Conservation (phyloP, 2,329 filamentous ascomycete species). For the Arthrobotrys pseudoclavata region DNA sequence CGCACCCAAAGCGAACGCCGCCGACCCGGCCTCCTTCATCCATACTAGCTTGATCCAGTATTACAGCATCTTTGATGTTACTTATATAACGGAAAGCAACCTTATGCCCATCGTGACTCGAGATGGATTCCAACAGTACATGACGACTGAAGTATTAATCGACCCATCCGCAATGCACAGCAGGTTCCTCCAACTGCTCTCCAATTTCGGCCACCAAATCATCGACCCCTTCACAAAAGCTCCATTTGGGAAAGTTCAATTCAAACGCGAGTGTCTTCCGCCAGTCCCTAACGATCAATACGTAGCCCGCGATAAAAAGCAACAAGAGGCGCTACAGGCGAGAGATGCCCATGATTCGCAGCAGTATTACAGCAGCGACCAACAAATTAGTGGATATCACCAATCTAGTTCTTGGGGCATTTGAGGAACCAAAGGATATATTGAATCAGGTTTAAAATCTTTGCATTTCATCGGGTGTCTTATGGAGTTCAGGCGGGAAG, state of each 20-base stretch:
- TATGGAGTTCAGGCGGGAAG: background rate
- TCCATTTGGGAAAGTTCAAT: slow-evolving; percentile 41
- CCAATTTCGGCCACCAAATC: slow-evolving; percentile 37
- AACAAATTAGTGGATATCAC: background rate
- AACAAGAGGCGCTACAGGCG: slow-evolving; percentile 27
- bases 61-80: slow-evolving; percentile 44
- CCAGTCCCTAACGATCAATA: slow-evolving; percentile 40
- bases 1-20: background rate
- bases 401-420: slow-evolving; percentile 52
- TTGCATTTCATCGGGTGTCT: background rate
- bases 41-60: slow-evolving; percentile 49
- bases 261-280: slow-evolving; percentile 40
- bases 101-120: slow-evolving; percentile 52
- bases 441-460: background rate
- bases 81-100: slow-evolving; percentile 47
- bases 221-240: slow-evolving; percentile 48
- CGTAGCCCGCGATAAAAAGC: slow-evolving; percentile 31
- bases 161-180: slow-evolving; percentile 50
- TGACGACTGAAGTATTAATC: slow-evolving; percentile 36
- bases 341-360: background rate
- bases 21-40: slow-evolving; percentile 27
- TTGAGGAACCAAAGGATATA: background rate
- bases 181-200: slow-evolving; percentile 36
- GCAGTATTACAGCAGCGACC: background rate
- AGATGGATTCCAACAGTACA: slow-evolving; percentile 49